These are phyloP conservation scores for Fistulinella prunicolor DNA, from an alignment of 768 basidiomycete genomes.

Conservation along the genomic window DNA sequence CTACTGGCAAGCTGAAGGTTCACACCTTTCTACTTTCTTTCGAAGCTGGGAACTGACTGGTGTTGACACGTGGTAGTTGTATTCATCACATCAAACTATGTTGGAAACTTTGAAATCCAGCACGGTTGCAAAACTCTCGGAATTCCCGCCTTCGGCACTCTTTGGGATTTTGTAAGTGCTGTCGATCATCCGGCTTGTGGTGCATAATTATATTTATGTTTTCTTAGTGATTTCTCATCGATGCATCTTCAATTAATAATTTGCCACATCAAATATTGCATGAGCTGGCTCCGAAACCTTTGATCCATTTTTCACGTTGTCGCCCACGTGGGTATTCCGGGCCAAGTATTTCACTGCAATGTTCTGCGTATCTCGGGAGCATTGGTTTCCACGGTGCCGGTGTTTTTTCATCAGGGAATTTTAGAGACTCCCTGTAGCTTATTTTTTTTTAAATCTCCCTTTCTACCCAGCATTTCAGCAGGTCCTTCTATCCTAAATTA, in stretches of 20 bases:
- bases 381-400: no score
- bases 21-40: background rate
- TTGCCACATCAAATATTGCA: constrained; percentile 5
- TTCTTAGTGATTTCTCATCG: constrained; percentile 21
- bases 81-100: constrained; percentile 82
- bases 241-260: background rate
- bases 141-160: constrained; percentile 65
- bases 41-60: background rate
- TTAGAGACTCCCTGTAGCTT: no score
- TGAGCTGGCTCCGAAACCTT: no score
- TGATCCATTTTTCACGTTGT: constrained; percentile 3
- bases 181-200: constrained; percentile 4
- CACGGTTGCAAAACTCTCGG: constrained; percentile 69
- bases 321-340: constrained; percentile 4
- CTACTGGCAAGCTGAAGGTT: constrained; percentile 71
- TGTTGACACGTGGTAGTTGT: constrained; percentile 44
- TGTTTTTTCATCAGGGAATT: no score
- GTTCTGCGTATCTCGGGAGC: no score
- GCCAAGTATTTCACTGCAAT: no score
- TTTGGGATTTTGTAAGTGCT: constrained; percentile 61
- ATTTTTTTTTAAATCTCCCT: no score
- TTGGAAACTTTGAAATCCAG: constrained; percentile 78
- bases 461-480: no score
- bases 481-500: no score
- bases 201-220: constrained; percentile 1